Conservation (phyloP, 2,329 filamentous ascomycete species). For the Fonsecaea nubica region DNA sequence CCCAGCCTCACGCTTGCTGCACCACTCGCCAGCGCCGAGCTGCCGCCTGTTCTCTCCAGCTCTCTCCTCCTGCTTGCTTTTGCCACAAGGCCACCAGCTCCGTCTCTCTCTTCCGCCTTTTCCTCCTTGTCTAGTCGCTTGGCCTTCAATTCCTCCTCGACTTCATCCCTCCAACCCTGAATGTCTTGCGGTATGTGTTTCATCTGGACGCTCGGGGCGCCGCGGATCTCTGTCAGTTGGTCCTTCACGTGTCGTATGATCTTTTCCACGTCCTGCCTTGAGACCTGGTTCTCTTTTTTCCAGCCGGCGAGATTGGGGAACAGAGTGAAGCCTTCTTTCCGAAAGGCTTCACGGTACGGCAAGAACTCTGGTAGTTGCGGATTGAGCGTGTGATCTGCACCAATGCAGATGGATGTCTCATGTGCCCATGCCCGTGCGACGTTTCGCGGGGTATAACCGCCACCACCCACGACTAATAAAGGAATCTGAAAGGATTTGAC, state of each 20-base stretch:
- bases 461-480: conserved; percentile 88
- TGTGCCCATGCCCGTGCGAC: conserved; percentile 97
- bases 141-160: conserved; percentile 54
- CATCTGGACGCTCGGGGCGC: conserved; percentile 86
- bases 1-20: conserved; percentile 10
- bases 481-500: conserved; percentile 82
- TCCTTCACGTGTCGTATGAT: conserved; percentile 81
- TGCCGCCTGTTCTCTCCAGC: conserved; percentile 32
- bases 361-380: conserved; percentile 78
- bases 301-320: conserved; percentile 80
- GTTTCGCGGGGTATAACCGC: conserved; percentile 95
- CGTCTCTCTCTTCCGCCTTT: conserved; percentile 49
- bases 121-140: conserved; percentile 52
- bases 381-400: conserved; percentile 72
- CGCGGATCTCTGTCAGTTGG: conserved; percentile 83
- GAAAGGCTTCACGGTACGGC: conserved; percentile 87
- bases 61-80: conserved; percentile 38
- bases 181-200: conserved; percentile 80
- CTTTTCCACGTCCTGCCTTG: conserved; percentile 74
- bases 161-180: conserved; percentile 59
- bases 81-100: conserved; percentile 40
- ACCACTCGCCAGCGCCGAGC: conserved; percentile 11
- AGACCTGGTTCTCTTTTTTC: conserved; percentile 77
- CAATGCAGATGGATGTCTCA: conserved; percentile 89
- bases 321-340: conserved; percentile 77